Conservation (phyloP, 257 asterid species). For the Thymus quinquecostatus region DNA sequence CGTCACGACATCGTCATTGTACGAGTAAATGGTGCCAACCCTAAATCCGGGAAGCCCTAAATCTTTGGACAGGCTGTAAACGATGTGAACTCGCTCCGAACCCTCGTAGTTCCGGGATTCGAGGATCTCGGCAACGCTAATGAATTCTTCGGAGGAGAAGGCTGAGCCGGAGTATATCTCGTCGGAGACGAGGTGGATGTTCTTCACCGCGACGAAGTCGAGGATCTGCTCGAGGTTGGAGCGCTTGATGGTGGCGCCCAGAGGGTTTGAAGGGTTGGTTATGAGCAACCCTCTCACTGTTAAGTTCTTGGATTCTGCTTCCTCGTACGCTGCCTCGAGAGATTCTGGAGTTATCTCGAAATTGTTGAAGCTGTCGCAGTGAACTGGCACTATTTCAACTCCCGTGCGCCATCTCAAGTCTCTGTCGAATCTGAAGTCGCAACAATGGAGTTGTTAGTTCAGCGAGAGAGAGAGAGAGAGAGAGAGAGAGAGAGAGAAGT, state of each 20-base stretch:
- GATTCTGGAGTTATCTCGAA: slow-evolving; percentile 45
- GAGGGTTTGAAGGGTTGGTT: slow-evolving; percentile 62
- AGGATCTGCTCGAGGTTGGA: slow-evolving; percentile 39
- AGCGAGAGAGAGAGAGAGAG: background rate
- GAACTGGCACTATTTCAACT: slow-evolving; percentile 48
- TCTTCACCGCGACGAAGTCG: slow-evolving; percentile 38
- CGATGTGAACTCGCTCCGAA: slow-evolving; percentile 53
- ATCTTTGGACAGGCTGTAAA: slow-evolving; percentile 56
- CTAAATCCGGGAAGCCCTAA: slow-evolving; percentile 60
- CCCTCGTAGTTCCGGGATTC: slow-evolving; percentile 34
- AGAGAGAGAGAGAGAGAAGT: background rate
- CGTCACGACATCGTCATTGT: slow-evolving; percentile 52
- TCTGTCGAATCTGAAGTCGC: slow-evolving; percentile 37
- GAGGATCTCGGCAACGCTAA: slow-evolving; percentile 52
- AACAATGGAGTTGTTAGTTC: background rate
- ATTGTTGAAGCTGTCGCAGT: slow-evolving; percentile 51
- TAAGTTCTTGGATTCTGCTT: slow-evolving; percentile 40
- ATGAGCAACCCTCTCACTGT: slow-evolving; percentile 48
- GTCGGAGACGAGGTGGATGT: slow-evolving; percentile 60
- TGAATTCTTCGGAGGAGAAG: slow-evolving; percentile 50
- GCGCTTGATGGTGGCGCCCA: slow-evolving; percentile 51
- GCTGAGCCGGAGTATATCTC: slow-evolving; percentile 62
- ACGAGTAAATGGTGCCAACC: slow-evolving; percentile 57
- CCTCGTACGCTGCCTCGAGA: slow-evolving; percentile 38
- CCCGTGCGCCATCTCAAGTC: slow-evolving; percentile 54